phyloP scores from a whole-genome alignment of 306 rosid genomes.

The Cucurbita moschata region DNA sequence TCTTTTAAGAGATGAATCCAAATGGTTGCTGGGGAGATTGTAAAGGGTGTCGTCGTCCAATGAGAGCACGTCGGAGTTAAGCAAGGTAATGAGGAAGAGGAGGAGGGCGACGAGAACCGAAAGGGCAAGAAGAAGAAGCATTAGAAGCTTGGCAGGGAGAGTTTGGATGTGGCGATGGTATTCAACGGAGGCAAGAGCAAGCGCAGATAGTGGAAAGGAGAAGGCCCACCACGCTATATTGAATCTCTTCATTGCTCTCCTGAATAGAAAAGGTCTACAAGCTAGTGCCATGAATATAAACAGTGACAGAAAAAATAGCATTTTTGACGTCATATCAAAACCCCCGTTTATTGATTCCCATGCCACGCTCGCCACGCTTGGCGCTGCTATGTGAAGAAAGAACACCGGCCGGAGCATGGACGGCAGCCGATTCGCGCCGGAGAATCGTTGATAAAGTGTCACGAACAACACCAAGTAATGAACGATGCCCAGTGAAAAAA shows the following conservation, averaged over 20 bases:
- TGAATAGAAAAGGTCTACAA: slow-evolving; percentile 2
- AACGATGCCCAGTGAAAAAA: slow-evolving; percentile 11
- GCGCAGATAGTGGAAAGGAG: slow-evolving; percentile 9
- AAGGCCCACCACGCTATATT: slow-evolving; percentile 12
- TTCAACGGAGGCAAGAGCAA: slow-evolving; percentile 25
- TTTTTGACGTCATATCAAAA: slow-evolving; percentile 8
- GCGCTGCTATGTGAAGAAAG: slow-evolving; percentile 11
- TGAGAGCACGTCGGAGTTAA: neutral
- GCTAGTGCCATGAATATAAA: slow-evolving; percentile 9
- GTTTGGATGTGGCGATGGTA: slow-evolving; percentile 1
- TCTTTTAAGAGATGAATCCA: too few relatives aligned
- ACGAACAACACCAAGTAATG: slow-evolving; percentile 14
- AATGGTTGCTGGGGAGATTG: neutral
- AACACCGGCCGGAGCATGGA: slow-evolving; percentile 9
- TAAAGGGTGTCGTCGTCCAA: neutral
- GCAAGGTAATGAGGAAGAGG: neutral
- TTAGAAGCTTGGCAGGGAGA: neutral
- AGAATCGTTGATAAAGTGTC: slow-evolving; percentile 8
- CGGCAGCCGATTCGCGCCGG: slow-evolving; percentile 7
- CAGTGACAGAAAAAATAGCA: slow-evolving; percentile 8
- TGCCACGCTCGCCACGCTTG: slow-evolving; percentile 10
- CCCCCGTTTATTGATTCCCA: slow-evolving; percentile 5
- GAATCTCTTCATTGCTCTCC: slow-evolving; percentile 9
- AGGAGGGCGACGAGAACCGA: neutral
- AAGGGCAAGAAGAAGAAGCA: neutral